These are phyloP conservation scores for Acephala macrosclerotiorum DNA, from an alignment of 2,329 filamentous ascomycete genomes.

Conservation along the genomic window DNA sequence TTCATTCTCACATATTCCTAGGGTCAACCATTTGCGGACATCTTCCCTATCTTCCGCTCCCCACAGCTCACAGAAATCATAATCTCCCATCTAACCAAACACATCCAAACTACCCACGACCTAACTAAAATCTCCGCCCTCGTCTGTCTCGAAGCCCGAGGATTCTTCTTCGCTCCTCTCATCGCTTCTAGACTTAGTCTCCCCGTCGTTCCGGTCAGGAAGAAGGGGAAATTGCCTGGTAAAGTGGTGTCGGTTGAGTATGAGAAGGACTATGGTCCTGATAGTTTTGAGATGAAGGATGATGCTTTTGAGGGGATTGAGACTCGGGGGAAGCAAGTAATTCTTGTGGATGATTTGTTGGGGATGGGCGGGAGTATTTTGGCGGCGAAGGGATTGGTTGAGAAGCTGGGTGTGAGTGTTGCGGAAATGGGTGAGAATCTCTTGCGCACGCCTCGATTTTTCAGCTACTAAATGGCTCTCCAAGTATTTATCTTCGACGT, in stretches of 20 bases:
- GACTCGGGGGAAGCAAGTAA: conserved; percentile 82
- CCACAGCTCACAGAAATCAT: conserved; percentile 32
- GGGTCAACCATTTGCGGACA: conserved; percentile 35
- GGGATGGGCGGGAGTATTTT: conserved; percentile 91
- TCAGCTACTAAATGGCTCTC: too few relatives aligned
- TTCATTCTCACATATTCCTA: conserved; percentile 2
- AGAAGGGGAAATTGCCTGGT: conserved; percentile 93
- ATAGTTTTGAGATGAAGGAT: conserved; percentile 93
- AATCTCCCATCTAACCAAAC: conserved; percentile 25
- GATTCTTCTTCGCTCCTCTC: conserved; percentile 90
- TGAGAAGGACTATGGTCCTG: conserved; percentile 92
- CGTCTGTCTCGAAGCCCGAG: conserved; percentile 88
- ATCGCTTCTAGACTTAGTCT: conserved; percentile 82
- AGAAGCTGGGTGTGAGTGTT: conserved; percentile 80
- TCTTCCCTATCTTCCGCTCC: conserved; percentile 34
- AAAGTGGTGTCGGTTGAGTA: conserved; percentile 83
- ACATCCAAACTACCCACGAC: conserved; percentile 30
- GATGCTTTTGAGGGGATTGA: conserved; percentile 65
- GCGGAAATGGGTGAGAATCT: conserved; percentile 56
- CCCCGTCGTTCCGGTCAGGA: conserved; percentile 88
- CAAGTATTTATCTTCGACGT: conserved; percentile 78
- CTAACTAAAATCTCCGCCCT: conserved; percentile 50
- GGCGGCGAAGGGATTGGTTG: conserved; percentile 83
- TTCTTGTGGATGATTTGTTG: conserved; percentile 96
- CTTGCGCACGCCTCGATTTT: too few relatives aligned